Evolutionary conservation across 2,329 filamentous ascomycete species (phyloP).

Genomic region (Pseudogymnoascus sp.): DNA sequence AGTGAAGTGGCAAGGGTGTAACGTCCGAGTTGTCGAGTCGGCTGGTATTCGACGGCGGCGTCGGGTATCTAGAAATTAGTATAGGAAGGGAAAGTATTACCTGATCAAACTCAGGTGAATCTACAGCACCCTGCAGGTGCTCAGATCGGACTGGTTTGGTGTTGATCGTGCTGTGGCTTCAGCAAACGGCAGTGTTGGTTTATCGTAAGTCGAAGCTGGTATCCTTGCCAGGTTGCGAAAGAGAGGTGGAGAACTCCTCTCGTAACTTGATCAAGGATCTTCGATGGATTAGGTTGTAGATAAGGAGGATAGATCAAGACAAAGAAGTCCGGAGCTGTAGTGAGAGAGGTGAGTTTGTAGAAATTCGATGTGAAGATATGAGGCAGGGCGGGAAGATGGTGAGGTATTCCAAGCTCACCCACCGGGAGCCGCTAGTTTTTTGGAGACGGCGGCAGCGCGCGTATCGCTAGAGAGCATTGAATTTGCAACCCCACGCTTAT

Average conservation of each 20-base stretch:
- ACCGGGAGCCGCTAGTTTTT: constrained; percentile 9
- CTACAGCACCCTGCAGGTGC: constrained; percentile 1
- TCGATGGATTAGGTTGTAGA: not conserved
- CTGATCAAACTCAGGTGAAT: constrained; percentile 4
- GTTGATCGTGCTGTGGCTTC: constrained; percentile 7
- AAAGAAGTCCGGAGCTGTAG: not conserved
- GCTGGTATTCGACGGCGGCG: not conserved
- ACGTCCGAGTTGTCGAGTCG: not conserved
- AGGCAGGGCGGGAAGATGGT: not conserved
- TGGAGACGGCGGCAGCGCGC: constrained; percentile 7
- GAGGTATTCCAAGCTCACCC: constrained; percentile 13
- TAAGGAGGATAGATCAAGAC: not conserved
- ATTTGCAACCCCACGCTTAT: constrained; percentile 11
- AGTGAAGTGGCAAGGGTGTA: constrained; percentile 9
- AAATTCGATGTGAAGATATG: not conserved
- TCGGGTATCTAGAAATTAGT: constrained; percentile 7
- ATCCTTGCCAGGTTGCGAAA: constrained; percentile 12
- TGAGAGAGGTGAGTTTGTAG: not conserved
- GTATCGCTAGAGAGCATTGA: constrained; percentile 11
- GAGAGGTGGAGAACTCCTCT: constrained; percentile 33
- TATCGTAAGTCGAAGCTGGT: constrained; percentile 14
- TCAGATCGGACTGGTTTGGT: not conserved
- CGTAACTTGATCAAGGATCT: constrained; percentile 23
- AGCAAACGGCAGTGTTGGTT: constrained; percentile 9
- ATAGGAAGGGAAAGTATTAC: constrained; percentile 6